Evolutionary conservation across 106 monocot species (phyloP).

Genomic region (Xerophyta viscosa): DNA sequence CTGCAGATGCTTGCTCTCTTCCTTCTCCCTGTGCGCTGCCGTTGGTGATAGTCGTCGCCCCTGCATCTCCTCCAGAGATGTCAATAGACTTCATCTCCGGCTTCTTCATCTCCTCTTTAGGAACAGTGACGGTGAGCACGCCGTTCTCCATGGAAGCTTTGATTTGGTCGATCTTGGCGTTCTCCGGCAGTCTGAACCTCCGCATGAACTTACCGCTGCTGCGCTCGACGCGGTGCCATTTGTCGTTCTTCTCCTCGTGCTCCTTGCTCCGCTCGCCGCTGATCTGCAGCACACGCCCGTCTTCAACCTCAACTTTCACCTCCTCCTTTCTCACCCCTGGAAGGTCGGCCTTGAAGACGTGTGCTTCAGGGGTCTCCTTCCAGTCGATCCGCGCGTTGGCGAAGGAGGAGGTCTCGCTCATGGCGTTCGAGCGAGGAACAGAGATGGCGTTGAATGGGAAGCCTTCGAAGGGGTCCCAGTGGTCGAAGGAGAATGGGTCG

Average conservation of each 20-base stretch:
- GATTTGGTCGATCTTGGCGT: conserved; percentile 28
- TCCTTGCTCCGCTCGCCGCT: conserved; percentile 21
- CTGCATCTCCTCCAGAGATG: conserved; percentile 13
- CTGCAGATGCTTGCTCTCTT: background rate
- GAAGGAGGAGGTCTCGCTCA: conserved; percentile 13
- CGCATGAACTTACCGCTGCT: conserved; percentile 41
- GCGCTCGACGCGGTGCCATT: conserved; percentile 34
- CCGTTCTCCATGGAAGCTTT: conserved; percentile 43
- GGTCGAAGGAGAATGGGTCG: conserved; percentile 1
- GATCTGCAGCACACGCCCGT: conserved; percentile 13
- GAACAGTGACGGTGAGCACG: conserved; percentile 38
- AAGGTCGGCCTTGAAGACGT: conserved; percentile 23
- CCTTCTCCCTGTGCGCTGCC: background rate
- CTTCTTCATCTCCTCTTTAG: conserved; percentile 40
- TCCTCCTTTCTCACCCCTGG: conserved; percentile 14
- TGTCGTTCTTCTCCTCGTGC: conserved; percentile 34
- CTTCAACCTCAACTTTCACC: conserved; percentile 12
- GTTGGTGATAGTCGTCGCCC: background rate
- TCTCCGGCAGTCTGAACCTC: conserved; percentile 36
- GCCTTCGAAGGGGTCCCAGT: background rate
- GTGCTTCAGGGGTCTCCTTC: conserved; percentile 29
- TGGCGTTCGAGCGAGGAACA: conserved; percentile 1
- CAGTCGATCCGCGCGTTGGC: conserved; percentile 28
- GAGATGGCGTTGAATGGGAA: conserved; percentile 5
- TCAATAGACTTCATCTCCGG: conserved; percentile 27